Percentiles rank a stretch among this genome's conserved stretches.
These are phyloP conservation scores for Russula foetens DNA, from an alignment of 768 basidiomycete genomes.

Conservation along the genomic window DNA sequence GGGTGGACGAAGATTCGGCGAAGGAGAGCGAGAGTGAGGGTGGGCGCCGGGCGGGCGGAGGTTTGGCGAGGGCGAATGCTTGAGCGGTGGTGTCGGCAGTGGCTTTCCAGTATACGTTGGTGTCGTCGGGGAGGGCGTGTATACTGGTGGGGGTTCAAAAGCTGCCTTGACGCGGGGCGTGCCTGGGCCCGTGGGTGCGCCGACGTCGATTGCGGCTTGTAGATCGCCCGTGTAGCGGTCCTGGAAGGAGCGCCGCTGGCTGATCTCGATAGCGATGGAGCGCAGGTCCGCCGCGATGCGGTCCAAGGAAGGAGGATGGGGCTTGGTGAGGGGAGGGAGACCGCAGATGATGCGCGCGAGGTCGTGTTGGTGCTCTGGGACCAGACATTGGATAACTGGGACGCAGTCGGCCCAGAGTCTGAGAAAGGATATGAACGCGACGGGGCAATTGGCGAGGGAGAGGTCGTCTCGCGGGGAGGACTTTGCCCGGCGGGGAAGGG, in stretches of 20 bases:
- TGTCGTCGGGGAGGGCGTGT: constrained; percentile 27
- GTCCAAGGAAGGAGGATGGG: constrained; percentile 35
- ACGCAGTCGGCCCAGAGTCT: constrained; percentile 66
- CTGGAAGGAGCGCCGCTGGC: constrained; percentile 77
- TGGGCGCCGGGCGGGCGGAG: constrained; percentile 21
- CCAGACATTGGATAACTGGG: constrained; percentile 50
- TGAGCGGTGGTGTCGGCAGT: constrained; percentile 17
- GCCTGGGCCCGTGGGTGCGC: constrained; percentile 27
- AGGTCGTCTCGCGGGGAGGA: constrained; percentile 45
- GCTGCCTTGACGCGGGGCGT: constrained; percentile 39
- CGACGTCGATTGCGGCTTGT: constrained; percentile 72
- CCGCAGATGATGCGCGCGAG: constrained; percentile 75
- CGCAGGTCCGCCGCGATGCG: constrained; percentile 76
- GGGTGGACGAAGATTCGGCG: constrained; percentile 13
- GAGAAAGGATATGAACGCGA: constrained; percentile 59
- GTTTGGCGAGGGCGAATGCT: constrained; percentile 16
- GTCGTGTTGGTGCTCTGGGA: constrained; percentile 66
- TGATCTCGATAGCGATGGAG: constrained; percentile 81
- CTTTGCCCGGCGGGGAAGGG: constrained; percentile 55
- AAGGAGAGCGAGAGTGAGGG: constrained; percentile 23
- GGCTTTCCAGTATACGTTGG: constrained; percentile 12
- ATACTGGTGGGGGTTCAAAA: constrained; percentile 66
- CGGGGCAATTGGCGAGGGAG: constrained; percentile 60
- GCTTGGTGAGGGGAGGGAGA: constrained; percentile 37
- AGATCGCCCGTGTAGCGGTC: constrained; percentile 66